Evolutionary conservation across 345 rosid genomes (phyloP).

Genomic region (Turnera subulata): DNA sequence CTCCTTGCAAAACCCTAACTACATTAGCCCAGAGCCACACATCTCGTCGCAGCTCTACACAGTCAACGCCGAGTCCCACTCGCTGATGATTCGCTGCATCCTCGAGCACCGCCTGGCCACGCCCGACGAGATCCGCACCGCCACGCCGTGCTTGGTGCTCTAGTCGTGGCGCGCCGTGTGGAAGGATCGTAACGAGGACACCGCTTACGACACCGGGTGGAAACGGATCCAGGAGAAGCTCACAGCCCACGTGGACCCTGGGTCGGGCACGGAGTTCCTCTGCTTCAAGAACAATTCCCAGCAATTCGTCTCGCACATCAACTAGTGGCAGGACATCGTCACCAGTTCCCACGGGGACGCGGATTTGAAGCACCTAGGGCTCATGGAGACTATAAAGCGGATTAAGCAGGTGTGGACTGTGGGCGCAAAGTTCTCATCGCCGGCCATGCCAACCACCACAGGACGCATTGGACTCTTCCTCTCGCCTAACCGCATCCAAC

Average conservation of each 20-base stretch:
- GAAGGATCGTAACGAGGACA: slow-evolving; percentile 98
- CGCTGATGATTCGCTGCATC: slow-evolving; percentile 92
- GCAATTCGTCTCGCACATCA: slow-evolving; percentile 82
- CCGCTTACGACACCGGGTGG: slow-evolving; percentile 97
- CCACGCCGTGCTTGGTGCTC: slow-evolving; percentile 71
- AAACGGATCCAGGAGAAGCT: slow-evolving; percentile 98
- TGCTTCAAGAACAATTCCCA: slow-evolving; percentile 88
- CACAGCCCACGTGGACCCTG: slow-evolving; percentile 57
- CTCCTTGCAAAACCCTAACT: slow-evolving; percentile 23
- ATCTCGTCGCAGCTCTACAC: slow-evolving; percentile 95
- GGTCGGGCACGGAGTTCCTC: slow-evolving; percentile 71
- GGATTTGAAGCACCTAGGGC: slow-evolving; percentile 83
- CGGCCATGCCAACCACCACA: no score
- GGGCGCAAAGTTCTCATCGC: slow-evolving; percentile 88
- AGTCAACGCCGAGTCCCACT: slow-evolving; percentile 87
- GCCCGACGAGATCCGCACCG: slow-evolving; percentile 87
- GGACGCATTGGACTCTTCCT: no score
- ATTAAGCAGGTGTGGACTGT: slow-evolving; percentile 97
- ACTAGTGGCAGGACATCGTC: slow-evolving; percentile 95
- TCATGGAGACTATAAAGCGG: slow-evolving; percentile 85
- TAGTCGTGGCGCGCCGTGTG: slow-evolving; percentile 94
- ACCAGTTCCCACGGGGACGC: slow-evolving; percentile 91
- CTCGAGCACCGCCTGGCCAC: slow-evolving; percentile 76
- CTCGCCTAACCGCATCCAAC: no score
- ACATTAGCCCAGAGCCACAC: slow-evolving; percentile 74